Evolutionary conservation across 2,329 filamentous ascomycete species (phyloP), one percentile per base, ranked within the genome.

Genomic region (Aspergillus fijiensis): DNA sequence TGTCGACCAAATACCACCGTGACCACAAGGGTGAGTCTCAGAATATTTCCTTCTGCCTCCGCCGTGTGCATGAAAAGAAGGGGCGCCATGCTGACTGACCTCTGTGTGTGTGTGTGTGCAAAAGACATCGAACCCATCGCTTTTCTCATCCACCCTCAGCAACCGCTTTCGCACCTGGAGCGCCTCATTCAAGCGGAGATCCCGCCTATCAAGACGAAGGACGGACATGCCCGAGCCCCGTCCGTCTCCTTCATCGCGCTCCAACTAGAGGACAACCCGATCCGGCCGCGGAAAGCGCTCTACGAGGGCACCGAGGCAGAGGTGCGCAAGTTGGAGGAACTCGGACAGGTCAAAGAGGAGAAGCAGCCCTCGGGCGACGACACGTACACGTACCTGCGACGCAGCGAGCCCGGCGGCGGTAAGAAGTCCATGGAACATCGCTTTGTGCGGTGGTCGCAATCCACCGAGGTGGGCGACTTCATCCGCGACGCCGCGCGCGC

Each of bases 391-490:
- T 89, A 89, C 0, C 81, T 88, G 1, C 89, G 89, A 2, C 87
- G 62, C 23, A 61, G 62, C 1, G 60, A 66, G 56, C 60, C 62
- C 21, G 65, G 27, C 27, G 27, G 27, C 27, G 27, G 65, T 5
- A 57, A 64, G 23, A 52, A 60, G 6, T 63, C 62, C 16, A 42
- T 64, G 31, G 63, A 69, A 16, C 65, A 72, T 23, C 84, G 86
- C 57, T 95, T 94, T 79, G 91, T 96, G 2, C 87, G 92, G 31
- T 97, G 93, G 93, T 92, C 89, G 49, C 87, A 87, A 48, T 91
- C 88, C 31, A 96, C 93, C 1, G 93, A 97, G 73, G 89, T 97
- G 33, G 93, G 93, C 10, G 93, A 96, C 77, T 97, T 97, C 71
- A 95, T 97, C 65, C 87, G 92, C 9, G 93, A 97, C 72, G 92